Base-by-base conservation (phyloP, 345 rosid genomes). In the Cardiospermum halicacabum region DNA sequence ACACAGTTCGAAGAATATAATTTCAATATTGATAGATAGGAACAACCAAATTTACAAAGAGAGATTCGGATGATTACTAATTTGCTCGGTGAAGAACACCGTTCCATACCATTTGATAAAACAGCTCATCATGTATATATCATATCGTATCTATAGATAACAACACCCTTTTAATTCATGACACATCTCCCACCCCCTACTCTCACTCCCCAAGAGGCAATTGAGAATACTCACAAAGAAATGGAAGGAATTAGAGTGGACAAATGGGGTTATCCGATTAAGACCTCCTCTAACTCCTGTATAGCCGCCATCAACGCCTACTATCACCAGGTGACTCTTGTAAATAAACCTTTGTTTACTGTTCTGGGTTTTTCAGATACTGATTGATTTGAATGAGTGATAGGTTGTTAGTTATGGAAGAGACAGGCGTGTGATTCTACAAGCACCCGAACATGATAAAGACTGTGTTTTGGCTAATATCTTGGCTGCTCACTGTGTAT, bases 191-290 rank as follows among this genome's bases (percentile, higher is more conserved):
- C n/a, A n/a, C n/a, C n/a, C n/a, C n/a, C 39, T 34, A 5, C 39
- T 2, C 39, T 11, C 39, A 34, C 39, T 2, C 0, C 6, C 39
- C 39, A 3, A 45, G 3, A 47, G 51, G 31, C 57, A 60, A n/a
- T n/a, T n/a, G 68, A 64, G 55, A 50, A 12, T n/a, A 32, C 18
- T 25, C 3, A 27, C 27, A 24, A 1, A 3, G 36, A 42, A 58
- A 87, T 81, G 86, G 89, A 79, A 61, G 73, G 70, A 45, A 64
- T 73, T 53, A 88, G 76, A 72, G 72, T 76, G 57, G 93, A 88
- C 60, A 76, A 67, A 58, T 92, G 96, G 93, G 98, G 97, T 6
- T 90, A 90, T 58, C 80, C 81, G 69, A 85, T 88, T n/a, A 80
- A 57, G 31, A 69, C 96, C 25, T 62, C 68, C 59, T 86, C 92